These are phyloP conservation scores for Calonectria hongkongensis DNA, from an alignment of 2,329 filamentous ascomycete genomes.

Conservation along the genomic window DNA sequence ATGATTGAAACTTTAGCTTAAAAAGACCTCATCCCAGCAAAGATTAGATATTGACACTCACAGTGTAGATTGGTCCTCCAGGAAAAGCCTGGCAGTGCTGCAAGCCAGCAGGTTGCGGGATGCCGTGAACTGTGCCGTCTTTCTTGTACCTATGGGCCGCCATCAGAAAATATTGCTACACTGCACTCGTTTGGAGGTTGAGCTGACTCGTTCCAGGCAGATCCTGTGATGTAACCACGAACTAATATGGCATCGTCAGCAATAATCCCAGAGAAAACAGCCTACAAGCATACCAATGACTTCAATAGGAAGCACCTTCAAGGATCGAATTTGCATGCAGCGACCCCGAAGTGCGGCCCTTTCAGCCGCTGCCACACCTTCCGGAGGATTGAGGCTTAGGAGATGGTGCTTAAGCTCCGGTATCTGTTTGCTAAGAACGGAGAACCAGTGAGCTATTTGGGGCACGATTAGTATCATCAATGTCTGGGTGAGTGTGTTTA, in stretches of 20 bases:
- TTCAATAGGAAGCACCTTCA: conserved; percentile 82
- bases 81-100: conserved; percentile 82
- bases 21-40: background rate
- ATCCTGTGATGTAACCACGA: conserved; percentile 92
- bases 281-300: conserved; percentile 45
- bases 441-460: conserved; percentile 71
- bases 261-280: background rate
- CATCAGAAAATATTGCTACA: conserved; percentile 10
- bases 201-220: conserved; percentile 82
- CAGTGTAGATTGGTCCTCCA: conserved; percentile 76
- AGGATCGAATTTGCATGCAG: conserved; percentile 85
- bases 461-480: background rate
- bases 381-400: conserved; percentile 65
- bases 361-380: conserved; percentile 64
- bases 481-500: background rate
- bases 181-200: background rate
- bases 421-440: conserved; percentile 65
- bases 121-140: conserved; percentile 86
- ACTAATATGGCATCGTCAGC: conserved; percentile 65
- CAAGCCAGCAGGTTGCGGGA: conserved; percentile 80
- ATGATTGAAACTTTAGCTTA: conserved; percentile 67
- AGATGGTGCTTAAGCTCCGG: conserved; percentile 72
- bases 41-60: conserved; percentile 65
- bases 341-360: conserved; percentile 75
- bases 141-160: conserved; percentile 69